Percentiles rank a stretch among this genome's conserved stretches.
Evolutionary conservation across 257 asterid species (phyloP).

Genomic region (Hygrophila difformis): DNA sequence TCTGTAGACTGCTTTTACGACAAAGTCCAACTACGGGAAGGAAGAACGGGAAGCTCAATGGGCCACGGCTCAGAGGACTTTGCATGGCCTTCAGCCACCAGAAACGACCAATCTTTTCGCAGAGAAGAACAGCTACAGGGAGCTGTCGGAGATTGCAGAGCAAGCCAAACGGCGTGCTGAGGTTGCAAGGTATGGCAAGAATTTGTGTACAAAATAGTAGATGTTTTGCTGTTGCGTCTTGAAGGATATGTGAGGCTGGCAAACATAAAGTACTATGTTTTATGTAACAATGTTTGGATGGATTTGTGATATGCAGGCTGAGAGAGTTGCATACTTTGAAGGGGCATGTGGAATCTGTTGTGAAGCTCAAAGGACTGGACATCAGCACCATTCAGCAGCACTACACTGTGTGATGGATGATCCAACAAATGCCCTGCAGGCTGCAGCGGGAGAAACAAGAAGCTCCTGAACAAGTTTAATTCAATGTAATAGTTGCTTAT

Average conservation of each 20-base stretch:
- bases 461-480: too few relatives aligned
- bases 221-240: too few relatives aligned
- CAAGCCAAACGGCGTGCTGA: constrained; percentile 97
- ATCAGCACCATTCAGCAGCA: constrained; percentile 89
- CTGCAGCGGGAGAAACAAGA: too few relatives aligned
- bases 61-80: constrained; percentile 96
- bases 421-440: background rate
- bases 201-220: too few relatives aligned
- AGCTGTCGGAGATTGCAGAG: constrained; percentile 89
- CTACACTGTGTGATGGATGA: constrained; percentile 80
- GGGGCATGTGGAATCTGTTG: constrained; percentile 97
- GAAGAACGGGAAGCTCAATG: constrained; percentile 99
- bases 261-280: too few relatives aligned
- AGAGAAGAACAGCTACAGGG: constrained; percentile 86
- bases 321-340: constrained; percentile 89
- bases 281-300: too few relatives aligned
- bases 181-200: constrained; percentile 57
- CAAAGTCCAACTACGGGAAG: constrained; percentile 83
- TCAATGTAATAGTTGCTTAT: too few relatives aligned
- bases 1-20: constrained; percentile 72
- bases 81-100: constrained; percentile 84
- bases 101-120: constrained; percentile 46
- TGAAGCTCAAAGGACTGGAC: constrained; percentile 94
- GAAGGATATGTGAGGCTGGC: too few relatives aligned
- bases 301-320: constrained; percentile 38